Evolutionary conservation across 1,139 yeast species (phyloP), one percentile per base, ranked within the genome.

Genomic region (Taphrina deformans): DNA sequence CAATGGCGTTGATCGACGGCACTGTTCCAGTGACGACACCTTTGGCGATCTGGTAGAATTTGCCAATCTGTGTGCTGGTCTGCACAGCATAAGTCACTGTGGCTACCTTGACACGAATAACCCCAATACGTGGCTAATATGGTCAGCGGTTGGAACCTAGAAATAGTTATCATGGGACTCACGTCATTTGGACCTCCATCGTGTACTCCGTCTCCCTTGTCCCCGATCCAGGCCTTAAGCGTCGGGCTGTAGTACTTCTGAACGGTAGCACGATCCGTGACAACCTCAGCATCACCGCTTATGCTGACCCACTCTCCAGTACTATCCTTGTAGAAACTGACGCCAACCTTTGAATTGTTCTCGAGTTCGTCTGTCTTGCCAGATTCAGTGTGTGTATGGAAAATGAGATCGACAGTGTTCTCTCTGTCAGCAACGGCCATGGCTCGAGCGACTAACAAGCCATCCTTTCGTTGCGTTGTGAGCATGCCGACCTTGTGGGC

Each of bases 291-390:
- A 1, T 50, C 89, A 73, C 99, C 98, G 70, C 97, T 97, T 69
- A 90, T 82, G 27, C 86, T 86, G 69, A 92, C 77, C 97, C 75
- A 90, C 89, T 70, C 98, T 97, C 66, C 92, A 87, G 72, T 92
- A 96, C 45, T 92, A 87, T 76, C 93, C 96, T 75, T 97, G 85
- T 69, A 68, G 56, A 69, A 69, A 44, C 96, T 86, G 68, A 91
- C 81, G 21, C 92, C 87, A 96, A 93, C 89, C 14, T 92, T 85
- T 26, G 97, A 97, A 31, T 88, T 88, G 66, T 77, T 78, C 18
- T 73, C 67, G 21, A 69, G 66, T 16, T 68, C 70, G 18, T 65
- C 69, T 29, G 65, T 62, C 58, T 69, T 68, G 31, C 66, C 55
- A 1, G 70, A 67, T 24, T 67, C 61, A 21, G 61, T 53, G 35